Base-by-base conservation (phyloP, 352 stramenopile species). In the Globisporangium echinulatum region DNA sequence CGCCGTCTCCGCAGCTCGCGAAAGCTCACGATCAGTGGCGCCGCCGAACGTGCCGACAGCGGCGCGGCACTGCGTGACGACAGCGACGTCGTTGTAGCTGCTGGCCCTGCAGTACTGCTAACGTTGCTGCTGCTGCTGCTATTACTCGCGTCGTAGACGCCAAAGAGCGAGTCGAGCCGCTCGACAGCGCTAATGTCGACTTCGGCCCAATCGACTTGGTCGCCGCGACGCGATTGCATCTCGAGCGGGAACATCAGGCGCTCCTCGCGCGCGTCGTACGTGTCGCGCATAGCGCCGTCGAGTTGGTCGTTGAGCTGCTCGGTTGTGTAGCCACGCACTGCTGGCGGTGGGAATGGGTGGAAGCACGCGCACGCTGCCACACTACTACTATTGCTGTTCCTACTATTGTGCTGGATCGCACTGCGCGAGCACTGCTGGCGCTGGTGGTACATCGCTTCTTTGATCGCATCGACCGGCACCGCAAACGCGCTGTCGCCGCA, bases 401-500 rank as follows among this genome's bases (percentile, higher is more conserved):
- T 33, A 11, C 11, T 14, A 36, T n/a, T 13, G 33, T 44, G 36
- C 36, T 10, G 19, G 14, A 33, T 17, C 13, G 37, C 11, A 8
- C 39, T 59, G 36, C 68, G 75, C 14, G 62, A 63, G 50, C 70
- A 75, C 11, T 56, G 60, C 46, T 65, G 59, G n/a, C 51, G 25
- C 52, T 56, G 59, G 15, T 65, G 59, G 48, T 65, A 60, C 54
- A 60, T 56, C 4, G 59, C 52, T 1, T 65, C 59, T 46, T 59
- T 54, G 52, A 64, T 60, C 37, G 46, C 52, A 36, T 56, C 39
- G 14, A 62, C 19, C 0, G 59, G 57, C 19, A 79, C 48, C 0
- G 55, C 62, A 25, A 82, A 58, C 33, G 81, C 69, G 38, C 59
- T 75, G n/a, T 74, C 63, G 10, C 76, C 77, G 50, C 79, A 89